Conservation (phyloP, 495 filamentous ascomycete genomes). For the Delitschia confertaspora region DNA sequence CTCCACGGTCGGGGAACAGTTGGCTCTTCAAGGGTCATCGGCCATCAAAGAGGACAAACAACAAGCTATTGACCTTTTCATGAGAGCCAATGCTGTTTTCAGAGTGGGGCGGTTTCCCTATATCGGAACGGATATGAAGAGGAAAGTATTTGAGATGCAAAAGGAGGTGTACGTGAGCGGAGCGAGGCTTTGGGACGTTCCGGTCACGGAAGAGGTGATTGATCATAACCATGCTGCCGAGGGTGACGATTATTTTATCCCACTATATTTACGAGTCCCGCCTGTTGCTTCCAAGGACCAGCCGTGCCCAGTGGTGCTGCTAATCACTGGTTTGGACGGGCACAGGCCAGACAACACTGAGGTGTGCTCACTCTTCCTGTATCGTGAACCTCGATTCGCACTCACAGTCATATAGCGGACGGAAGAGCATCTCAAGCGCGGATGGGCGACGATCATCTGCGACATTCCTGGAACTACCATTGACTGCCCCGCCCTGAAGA, state of each 20-base stretch:
- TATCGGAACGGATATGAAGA: constrained; percentile 45
- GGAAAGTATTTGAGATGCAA: constrained; percentile 54
- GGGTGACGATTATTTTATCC: constrained; percentile 47
- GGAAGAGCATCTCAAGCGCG: constrained; percentile 51
- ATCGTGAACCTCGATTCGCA: neutral
- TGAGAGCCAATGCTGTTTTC: constrained; percentile 60
- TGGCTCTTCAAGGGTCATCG: too few species aligned
- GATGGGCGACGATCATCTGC: constrained; percentile 56
- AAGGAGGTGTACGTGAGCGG: constrained; percentile 57
- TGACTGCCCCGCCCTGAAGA: constrained; percentile 58
- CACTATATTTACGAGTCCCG: constrained; percentile 55
- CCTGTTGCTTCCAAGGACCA: constrained; percentile 31
- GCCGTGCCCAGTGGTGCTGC: constrained; percentile 51
- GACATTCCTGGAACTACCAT: constrained; percentile 67
- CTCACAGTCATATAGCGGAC: too few species aligned
- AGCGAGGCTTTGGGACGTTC: constrained; percentile 44
- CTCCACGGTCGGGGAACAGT: constrained; percentile 47
- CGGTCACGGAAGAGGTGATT: constrained; percentile 49
- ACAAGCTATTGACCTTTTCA: constrained; percentile 51
- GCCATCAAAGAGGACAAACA: constrained; percentile 12
- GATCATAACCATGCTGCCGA: constrained; percentile 44
- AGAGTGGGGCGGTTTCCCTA: constrained; percentile 69
- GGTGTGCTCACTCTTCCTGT: neutral
- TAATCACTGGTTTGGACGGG: constrained; percentile 68
- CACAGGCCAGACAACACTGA: constrained; percentile 65